Evolutionary conservation across 2,329 filamentous ascomycete species (phyloP).

Genomic region (Erysiphe pulchra): DNA sequence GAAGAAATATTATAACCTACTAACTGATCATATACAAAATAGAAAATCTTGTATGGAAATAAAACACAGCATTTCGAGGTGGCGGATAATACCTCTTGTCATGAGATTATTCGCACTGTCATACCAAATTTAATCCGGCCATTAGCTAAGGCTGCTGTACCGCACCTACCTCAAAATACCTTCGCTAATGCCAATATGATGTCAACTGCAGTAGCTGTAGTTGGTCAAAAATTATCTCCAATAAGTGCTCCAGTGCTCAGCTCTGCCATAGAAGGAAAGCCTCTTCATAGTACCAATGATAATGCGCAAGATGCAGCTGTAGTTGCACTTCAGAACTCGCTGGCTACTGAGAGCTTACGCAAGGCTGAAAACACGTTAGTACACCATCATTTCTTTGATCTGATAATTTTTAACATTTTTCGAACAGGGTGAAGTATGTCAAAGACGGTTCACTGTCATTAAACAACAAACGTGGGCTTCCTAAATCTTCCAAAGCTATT

Average conservation of each 20-base stretch:
- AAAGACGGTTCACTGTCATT: constrained; percentile 11
- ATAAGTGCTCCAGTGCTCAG: constrained; percentile 1
- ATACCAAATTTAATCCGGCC: not conserved
- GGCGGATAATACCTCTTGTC: constrained; percentile 8
- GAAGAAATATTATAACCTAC: not conserved
- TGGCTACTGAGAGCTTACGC: constrained; percentile 19
- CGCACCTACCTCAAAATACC: not conserved
- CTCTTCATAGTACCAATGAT: constrained; percentile 10
- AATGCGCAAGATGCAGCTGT: constrained; percentile 23
- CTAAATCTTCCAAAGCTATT: constrained; percentile 7
- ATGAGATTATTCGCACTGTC: not conserved
- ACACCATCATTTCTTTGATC: not conserved
- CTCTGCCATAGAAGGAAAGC: constrained; percentile 2
- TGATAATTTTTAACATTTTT: not conserved
- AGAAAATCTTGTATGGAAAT: constrained; percentile 29
- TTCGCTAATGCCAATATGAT: not conserved
- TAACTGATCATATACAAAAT: constrained; percentile 16
- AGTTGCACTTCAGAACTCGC: constrained; percentile 21
- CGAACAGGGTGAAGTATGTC: constrained; percentile 16
- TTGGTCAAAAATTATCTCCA: not conserved
- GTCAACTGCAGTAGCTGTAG: not conserved
- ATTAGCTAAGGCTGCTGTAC: not conserved
- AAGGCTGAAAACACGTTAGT: constrained; percentile 22
- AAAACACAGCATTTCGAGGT: constrained; percentile 22
- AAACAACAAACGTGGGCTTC: constrained; percentile 5